phyloP scores from a whole-genome alignment of 2,329 filamentous ascomycete genomes.

The Aaosphaeria arxii region DNA sequence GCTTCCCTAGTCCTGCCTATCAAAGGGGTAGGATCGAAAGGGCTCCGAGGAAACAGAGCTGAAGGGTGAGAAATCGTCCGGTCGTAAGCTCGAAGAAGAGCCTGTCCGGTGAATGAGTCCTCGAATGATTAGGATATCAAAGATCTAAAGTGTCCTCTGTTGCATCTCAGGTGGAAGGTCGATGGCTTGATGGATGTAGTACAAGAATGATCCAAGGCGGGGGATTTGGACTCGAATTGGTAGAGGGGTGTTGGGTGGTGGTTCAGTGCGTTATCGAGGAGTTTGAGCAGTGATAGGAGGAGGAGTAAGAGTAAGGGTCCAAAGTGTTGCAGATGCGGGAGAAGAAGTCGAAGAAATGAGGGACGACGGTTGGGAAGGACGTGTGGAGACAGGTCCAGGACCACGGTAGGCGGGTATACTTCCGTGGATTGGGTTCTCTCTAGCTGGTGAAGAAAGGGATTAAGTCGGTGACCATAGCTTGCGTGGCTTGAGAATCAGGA shows the following conservation, averaged over 20 bases:
- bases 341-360: conserved; percentile 36
- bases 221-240: conserved; percentile 18
- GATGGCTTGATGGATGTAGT: conserved; percentile 8
- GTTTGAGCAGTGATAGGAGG: conserved; percentile 32
- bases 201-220: conserved; percentile 12
- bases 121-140: background rate
- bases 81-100: no score
- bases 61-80: background rate
- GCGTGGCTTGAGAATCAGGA: conserved; percentile 35
- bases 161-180: conserved; percentile 30
- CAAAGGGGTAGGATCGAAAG: no score
- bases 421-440: conserved; percentile 36
- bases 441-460: conserved; percentile 38
- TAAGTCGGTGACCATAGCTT: conserved; percentile 38
- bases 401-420: conserved; percentile 42
- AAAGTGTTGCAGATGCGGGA: conserved; percentile 38
- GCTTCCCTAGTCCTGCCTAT: conserved; percentile 3
- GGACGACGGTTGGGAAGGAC: conserved; percentile 39
- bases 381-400: conserved; percentile 40
- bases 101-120: background rate
- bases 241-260: conserved; percentile 16
- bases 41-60: no score
- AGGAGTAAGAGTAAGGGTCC: conserved; percentile 41
- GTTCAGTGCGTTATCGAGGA: conserved; percentile 35
- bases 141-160: conserved; percentile 9